Evolutionary conservation across 2,329 filamentous ascomycete species (phyloP).

Genomic region (Exophiala sideris): DNA sequence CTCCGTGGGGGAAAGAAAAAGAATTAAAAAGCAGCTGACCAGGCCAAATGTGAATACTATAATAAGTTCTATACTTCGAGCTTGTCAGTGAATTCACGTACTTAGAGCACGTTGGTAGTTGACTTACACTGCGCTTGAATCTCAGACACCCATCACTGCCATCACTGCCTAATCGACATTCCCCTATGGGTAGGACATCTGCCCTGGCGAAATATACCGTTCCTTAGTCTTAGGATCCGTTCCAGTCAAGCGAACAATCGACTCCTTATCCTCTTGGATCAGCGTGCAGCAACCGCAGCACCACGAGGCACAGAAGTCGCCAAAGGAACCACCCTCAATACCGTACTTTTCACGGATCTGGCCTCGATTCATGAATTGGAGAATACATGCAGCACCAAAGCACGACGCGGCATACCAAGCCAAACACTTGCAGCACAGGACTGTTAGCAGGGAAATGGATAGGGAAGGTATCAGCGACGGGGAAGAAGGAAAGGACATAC

Average conservation of each 20-base stretch:
- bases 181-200: slow-evolving; percentile 23
- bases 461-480: background rate
- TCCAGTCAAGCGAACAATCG: slow-evolving; percentile 23
- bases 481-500: slow-evolving; percentile 28
- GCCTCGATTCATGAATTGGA: slow-evolving; percentile 53
- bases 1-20: no score
- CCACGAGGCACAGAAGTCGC: slow-evolving; percentile 53
- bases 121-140: no score
- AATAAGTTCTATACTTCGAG: no score
- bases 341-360: slow-evolving; percentile 54
- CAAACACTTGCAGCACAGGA: slow-evolving; percentile 34
- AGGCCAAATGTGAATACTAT: no score
- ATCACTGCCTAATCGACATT: no score
- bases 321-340: slow-evolving; percentile 49
- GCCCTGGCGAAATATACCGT: slow-evolving; percentile 17
- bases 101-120: no score
- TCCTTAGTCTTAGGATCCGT: slow-evolving; percentile 26
- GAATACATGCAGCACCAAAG: slow-evolving; percentile 37
- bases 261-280: slow-evolving; percentile 59
- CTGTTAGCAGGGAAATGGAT: background rate
- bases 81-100: no score
- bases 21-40: no score
- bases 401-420: slow-evolving; percentile 33
- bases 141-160: background rate
- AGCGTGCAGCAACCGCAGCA: slow-evolving; percentile 58